Percentiles rank a stretch among this genome's conserved stretches.
Conservation (phyloP, 345 rosid species). For the Sonneratia caseolaris region DNA sequence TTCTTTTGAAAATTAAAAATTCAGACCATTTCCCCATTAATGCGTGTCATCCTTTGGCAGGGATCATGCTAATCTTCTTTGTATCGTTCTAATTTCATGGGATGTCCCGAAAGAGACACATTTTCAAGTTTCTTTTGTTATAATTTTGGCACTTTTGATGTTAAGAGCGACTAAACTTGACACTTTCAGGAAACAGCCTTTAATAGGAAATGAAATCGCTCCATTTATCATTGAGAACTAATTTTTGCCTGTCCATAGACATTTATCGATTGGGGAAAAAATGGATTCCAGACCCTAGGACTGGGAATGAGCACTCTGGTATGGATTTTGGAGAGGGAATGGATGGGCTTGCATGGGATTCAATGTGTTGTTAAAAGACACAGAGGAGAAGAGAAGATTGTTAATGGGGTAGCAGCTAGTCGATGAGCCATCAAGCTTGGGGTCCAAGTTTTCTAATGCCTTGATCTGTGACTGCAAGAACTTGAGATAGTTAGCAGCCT, state of each 20-base stretch:
- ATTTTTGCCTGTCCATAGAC: neutral
- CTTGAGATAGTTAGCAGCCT: slow-evolving; percentile 92
- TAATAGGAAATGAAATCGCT: neutral
- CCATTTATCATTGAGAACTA: neutral
- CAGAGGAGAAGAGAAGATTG: neutral
- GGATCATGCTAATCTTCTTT: too few relatives aligned
- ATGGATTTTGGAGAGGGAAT: slow-evolving; percentile 39
- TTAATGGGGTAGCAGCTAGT: neutral
- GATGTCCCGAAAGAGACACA: too few relatives aligned
- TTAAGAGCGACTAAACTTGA: neutral
- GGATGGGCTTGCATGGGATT: slow-evolving; percentile 36
- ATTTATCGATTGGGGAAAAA: neutral
- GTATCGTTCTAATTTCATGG: too few relatives aligned
- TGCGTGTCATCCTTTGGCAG: too few relatives aligned
- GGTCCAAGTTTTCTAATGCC: slow-evolving; percentile 65
- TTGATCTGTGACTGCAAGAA: slow-evolving; percentile 78
- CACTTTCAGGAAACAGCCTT: too few relatives aligned
- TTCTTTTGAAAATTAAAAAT: too few relatives aligned
- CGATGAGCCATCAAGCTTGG: slow-evolving; percentile 8
- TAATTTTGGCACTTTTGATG: neutral
- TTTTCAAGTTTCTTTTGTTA: too few relatives aligned
- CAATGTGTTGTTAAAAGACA: slow-evolving; percentile 29
- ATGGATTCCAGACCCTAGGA: neutral
- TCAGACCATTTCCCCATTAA: too few relatives aligned
- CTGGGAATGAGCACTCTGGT: slow-evolving; percentile 22